Evolutionary conservation across 768 basidiomycete genomes (phyloP).

Genomic region (Galerina marginata): DNA sequence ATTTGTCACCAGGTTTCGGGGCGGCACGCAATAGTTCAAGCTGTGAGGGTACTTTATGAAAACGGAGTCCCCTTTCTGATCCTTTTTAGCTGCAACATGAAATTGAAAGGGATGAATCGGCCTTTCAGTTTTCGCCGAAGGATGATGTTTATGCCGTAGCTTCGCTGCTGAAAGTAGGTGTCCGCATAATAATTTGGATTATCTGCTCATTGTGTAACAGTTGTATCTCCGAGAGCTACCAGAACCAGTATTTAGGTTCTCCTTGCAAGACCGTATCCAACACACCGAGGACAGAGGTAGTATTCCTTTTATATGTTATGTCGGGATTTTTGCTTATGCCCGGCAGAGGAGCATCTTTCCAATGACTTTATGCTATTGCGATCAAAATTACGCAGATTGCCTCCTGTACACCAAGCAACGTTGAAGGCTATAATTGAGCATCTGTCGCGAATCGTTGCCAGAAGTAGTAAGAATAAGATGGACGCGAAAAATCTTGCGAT

Average conservation of each 20-base stretch:
- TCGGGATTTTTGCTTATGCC: not conserved
- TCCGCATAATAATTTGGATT: not conserved
- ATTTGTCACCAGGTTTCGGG: conserved; percentile 68
- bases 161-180: conserved; percentile 79
- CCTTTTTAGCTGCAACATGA: conserved; percentile 74
- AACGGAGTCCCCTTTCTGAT: not conserved
- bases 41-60: conserved; percentile 49
- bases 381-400: conserved; percentile 85
- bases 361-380: conserved; percentile 79
- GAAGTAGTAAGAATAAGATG: conserved; percentile 87
- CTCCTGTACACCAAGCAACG: conserved; percentile 84
- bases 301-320: conserved; percentile 11
- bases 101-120: conserved; percentile 81
- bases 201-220: conserved; percentile 36
- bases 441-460: conserved; percentile 70
- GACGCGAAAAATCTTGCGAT: conserved; percentile 92
- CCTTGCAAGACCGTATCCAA: conserved; percentile 80
- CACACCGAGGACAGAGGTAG: conserved; percentile 79
- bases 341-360: conserved; percentile 69
- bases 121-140: conserved; percentile 73
- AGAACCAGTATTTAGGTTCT: conserved; percentile 86
- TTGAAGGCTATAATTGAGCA: conserved; percentile 84
- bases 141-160: conserved; percentile 88
- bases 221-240: conserved; percentile 86
- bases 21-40: conserved; percentile 82